phyloP scores from a whole-genome alignment of 345 rosid genomes.

The Linum tenue region DNA sequence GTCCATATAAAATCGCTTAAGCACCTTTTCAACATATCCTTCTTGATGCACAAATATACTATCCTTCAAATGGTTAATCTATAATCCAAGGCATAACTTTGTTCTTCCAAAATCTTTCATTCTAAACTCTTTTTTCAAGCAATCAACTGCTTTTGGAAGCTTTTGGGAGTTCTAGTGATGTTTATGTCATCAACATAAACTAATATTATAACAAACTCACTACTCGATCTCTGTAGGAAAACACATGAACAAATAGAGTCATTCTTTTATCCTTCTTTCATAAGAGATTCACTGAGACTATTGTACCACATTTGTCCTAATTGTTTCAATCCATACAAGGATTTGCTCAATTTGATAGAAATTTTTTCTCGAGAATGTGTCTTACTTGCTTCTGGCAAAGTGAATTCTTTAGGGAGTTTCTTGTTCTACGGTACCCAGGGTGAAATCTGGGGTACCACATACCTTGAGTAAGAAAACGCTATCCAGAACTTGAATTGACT shows the following conservation, averaged over 20 bases:
- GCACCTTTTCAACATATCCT: background rate
- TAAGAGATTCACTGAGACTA: background rate
- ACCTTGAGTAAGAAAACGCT: too few relatives aligned
- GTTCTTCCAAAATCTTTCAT: background rate
- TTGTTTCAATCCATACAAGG: background rate
- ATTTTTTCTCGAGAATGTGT: background rate
- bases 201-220: background rate
- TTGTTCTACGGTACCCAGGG: too few relatives aligned
- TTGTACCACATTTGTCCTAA: background rate
- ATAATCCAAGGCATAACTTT: background rate
- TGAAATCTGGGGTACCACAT: too few relatives aligned
- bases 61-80: background rate
- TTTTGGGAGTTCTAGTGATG: constrained; percentile 3
- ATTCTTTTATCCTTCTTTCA: background rate
- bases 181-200: constrained; percentile 1
- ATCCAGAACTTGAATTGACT: too few relatives aligned
- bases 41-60: background rate
- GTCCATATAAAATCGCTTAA: background rate
- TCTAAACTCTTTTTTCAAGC: background rate
- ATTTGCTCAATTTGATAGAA: background rate
- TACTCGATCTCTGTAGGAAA: background rate
- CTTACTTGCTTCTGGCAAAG: background rate
- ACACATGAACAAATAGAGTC: background rate
- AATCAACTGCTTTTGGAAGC: background rate
- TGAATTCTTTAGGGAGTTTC: background rate